phyloP scores from a whole-genome alignment of 805 yeast genomes.

The Starmerella vaccinii region DNA sequence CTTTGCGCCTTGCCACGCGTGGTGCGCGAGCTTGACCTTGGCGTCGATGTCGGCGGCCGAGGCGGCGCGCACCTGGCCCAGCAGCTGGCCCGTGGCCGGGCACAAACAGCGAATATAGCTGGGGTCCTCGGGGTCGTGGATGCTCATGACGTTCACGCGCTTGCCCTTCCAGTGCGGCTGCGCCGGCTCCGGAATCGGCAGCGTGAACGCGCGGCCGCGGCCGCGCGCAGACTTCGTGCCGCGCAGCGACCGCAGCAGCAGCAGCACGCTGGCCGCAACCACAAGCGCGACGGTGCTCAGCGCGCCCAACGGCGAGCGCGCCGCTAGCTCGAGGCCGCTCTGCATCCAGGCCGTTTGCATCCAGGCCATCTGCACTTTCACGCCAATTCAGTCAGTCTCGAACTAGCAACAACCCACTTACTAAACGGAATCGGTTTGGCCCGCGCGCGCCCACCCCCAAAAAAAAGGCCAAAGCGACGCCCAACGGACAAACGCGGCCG shows the following conservation, averaged over 20 bases:
- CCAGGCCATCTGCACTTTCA: no score
- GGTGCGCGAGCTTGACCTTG: conserved; percentile 42
- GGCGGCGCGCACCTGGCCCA: conserved; percentile 62
- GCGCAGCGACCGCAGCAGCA: background rate
- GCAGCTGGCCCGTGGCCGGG: conserved; percentile 88
- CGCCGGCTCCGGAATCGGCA: conserved; percentile 64
- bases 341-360: background rate
- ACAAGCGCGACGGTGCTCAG: background rate
- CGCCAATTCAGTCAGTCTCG: no score
- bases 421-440: background rate
- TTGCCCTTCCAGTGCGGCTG: conserved; percentile 88
- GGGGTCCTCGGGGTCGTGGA: conserved; percentile 53
- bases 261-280: conserved; percentile 1
- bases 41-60: conserved; percentile 61
- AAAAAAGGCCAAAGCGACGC: no score
- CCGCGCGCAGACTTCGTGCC: conserved; percentile 4
- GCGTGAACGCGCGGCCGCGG: conserved; percentile 24
- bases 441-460: no score
- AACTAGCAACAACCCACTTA: background rate
- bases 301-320: background rate
- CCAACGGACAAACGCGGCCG: no score
- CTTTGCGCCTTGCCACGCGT: conserved; percentile 40
- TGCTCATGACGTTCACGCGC: conserved; percentile 53
- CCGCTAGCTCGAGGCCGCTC: background rate
- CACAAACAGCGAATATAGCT: conserved; percentile 70